These are phyloP conservation scores for Coemansia sp. DNA, from an alignment of 192 early-diverging fungal species.

Conservation along the genomic window DNA sequence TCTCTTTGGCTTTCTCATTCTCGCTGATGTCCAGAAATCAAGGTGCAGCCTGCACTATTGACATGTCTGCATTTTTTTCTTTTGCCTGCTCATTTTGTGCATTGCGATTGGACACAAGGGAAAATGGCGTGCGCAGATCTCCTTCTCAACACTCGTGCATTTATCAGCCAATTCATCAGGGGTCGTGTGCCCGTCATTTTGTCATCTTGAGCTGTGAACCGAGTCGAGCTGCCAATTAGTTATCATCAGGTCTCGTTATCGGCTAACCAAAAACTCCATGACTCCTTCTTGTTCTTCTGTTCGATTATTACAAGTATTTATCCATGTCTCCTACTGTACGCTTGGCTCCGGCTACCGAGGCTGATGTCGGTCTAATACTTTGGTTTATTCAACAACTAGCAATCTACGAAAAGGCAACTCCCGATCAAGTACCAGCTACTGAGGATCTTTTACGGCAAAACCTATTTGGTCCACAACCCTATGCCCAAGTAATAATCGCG, in stretches of 20 bases:
- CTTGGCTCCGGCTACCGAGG: conserved; percentile 57
- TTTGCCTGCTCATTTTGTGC: background rate
- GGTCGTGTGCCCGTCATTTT: background rate
- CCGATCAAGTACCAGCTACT: conserved; percentile 73
- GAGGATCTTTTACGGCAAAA: conserved; percentile 64
- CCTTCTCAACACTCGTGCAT: background rate
- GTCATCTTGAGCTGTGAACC: background rate
- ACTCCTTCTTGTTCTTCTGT: background rate
- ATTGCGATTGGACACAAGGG: background rate
- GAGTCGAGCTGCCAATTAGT: background rate
- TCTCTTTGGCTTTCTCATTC: background rate
- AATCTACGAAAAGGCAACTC: conserved; percentile 70
- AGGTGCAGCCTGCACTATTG: background rate
- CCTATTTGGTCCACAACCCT: conserved; percentile 67
- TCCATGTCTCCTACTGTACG: conserved; percentile 9
- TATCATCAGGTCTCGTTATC: background rate
- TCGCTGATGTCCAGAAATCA: conserved; percentile 3
- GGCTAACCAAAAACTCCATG: background rate
- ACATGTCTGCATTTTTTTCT: background rate
- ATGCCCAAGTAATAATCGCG: conserved; percentile 74
- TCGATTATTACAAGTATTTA: background rate
- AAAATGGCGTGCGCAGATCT: conserved; percentile 2
- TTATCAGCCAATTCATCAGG: too few relatives aligned
- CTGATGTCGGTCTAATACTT: conserved; percentile 69
- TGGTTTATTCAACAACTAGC: conserved; percentile 77